Base-by-base conservation (phyloP, 148 eudicot genomes). In the Rhododendron ferrugineum region DNA sequence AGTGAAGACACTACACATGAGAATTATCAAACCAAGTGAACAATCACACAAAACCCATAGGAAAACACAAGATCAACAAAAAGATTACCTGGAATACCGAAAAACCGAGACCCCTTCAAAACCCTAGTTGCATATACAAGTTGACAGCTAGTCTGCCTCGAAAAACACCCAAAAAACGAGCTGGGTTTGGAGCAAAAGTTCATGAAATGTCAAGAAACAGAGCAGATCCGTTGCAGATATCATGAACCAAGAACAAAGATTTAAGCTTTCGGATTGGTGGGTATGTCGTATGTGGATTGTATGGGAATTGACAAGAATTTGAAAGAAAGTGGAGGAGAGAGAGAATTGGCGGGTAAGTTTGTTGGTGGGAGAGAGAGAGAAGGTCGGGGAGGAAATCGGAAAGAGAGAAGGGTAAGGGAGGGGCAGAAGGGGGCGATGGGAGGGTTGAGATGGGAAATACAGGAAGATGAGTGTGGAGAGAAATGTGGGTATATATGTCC, bases 381-480 rank as follows among this genome's bases (percentile, higher is more conserved):
- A 85, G 64, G 64, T 66, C 87, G 72, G 80, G 47, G 81, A 28
- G 30, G 30, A 36, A 15, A 82, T 28, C 10, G 82, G 82, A 80
- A 78, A 34, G 60, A 76, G 44, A 68, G 75, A 86, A 81, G 90
- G 88, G 89, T 56, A 84, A 88, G 56, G 50, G 79, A 78, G 36
- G 82, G 86, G 86, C 77, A 73, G 77, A 73, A 82, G 74, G 47
- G 81, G 60, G 34, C 82, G 46, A 32, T 52, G 50, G 34, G 49
- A 90, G 87, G 92, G 92, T 16, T 89, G 89, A 85, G 92, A 86
- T 90, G 87, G 92, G 92, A 90, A 91, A 89, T 92, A 89, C 85
- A 82, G 89, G 88, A 84, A 90, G 90, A 72, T 15, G 92, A 86
- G 86, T 52, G 74, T 78, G 36, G 10, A 20, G 84, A 78, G 75